Base-by-base conservation (phyloP, 352 stramenopile species). In the Globisporangium okanoganense region DNA sequence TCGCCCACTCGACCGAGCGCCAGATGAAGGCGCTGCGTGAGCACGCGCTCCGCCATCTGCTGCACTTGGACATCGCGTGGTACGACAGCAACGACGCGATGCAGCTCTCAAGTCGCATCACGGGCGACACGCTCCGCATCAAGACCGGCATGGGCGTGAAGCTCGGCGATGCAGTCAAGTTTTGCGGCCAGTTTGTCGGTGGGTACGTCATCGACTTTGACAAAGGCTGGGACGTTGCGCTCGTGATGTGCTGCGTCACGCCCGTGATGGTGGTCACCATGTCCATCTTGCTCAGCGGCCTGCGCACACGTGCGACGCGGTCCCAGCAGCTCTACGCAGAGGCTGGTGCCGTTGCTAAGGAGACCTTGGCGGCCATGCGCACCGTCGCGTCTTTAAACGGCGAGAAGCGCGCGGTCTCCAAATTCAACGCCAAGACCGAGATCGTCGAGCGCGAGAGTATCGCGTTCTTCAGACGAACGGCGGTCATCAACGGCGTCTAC, bases 331-430 rank as follows among this genome's bases (percentile, higher is more conserved):
- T 85, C 22, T 84, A 86, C 16, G 72, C 74, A 1, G 72, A 82
- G 35, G 77, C 75, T 0, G 75, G 75, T 2, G 73, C 75, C 4
- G 65, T 87, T 18, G 79, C 77, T 5, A 76, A 88, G 48, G 79
- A 88, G 41, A 88, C 77, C 5, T 52, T 88, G n/a, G 64, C 70
- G 38, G 70, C 75, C 22, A 88, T 88, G 33, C 79, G 76, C 56
- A 88, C 78, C 1, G 66, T 87, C 22, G 69, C 63, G 20, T 82
- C 74, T 7, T 52, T 78, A 18, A 84, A 82, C 29, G 72, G 56
- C 16, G 77, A 84, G 62, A 36, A 59, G 51, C 70, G 64, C n/a
- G 75, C 73, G 27, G 78, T 87, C 45, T 36, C 38, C 0, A 82
- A 71, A 56, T 87, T 72, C 58, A 55, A 71, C 1, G 40, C 35